Conservation (phyloP, 805 yeast genomes). For the Gaillardinia entomophila region DNA sequence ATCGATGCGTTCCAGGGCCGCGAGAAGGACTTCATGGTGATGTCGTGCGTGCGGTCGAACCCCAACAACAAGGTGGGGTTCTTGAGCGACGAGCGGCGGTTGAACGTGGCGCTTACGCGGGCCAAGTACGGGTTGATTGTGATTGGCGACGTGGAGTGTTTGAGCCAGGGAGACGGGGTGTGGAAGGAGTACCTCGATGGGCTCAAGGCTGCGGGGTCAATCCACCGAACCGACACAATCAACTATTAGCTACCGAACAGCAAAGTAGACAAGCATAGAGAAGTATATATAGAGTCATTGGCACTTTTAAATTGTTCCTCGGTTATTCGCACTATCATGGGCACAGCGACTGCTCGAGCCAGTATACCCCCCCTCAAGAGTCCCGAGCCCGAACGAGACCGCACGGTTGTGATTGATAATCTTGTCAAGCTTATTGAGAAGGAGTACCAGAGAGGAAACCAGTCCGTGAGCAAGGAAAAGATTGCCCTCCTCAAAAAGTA, state of each 20-base stretch:
- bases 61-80: constrained; percentile 73
- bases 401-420: constrained; percentile 9
- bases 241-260: too few relatives aligned
- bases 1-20: constrained; percentile 59
- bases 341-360: not conserved
- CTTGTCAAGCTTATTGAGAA: constrained; percentile 26
- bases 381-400: not conserved
- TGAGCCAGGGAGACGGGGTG: not conserved
- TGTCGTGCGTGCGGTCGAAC: constrained; percentile 61
- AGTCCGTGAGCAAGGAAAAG: constrained; percentile 31
- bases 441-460: constrained; percentile 34
- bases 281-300: too few relatives aligned
- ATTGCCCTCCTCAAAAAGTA: constrained; percentile 23
- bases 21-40: constrained; percentile 46
- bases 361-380: not conserved
- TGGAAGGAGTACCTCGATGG: constrained; percentile 1
- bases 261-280: too few relatives aligned
- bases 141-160: constrained; percentile 23
- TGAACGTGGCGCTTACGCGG: constrained; percentile 86
- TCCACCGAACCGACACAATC: not conserved
- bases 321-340: too few relatives aligned
- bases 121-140: constrained; percentile 73
- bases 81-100: constrained; percentile 75
- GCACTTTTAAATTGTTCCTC: too few relatives aligned
- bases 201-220: not conserved